A percentile compares a stretch with the other conserved stretches of the same genome.
Evolutionary conservation across 192 early-diverging fungal species (phyloP).

Genomic region (Coemansia sp.): DNA sequence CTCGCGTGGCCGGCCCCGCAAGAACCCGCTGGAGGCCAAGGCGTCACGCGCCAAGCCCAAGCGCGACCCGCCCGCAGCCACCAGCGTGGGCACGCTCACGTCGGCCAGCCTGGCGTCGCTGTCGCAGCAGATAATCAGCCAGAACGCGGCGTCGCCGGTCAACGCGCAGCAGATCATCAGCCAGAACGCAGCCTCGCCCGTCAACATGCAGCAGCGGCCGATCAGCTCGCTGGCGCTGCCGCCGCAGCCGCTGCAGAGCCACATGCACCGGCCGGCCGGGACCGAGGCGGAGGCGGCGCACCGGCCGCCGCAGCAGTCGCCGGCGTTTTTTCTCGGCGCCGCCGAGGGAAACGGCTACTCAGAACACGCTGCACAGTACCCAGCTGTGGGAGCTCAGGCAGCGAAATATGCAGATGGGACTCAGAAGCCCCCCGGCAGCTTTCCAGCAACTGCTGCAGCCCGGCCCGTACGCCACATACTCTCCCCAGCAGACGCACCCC

Average conservation of each 20-base stretch:
- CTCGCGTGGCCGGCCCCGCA: slow-evolving; percentile 42
- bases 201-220: slow-evolving; percentile 5
- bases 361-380: slow-evolving; percentile 26
- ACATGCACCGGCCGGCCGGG: slow-evolving; percentile 22
- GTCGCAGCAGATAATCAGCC: slow-evolving; percentile 33
- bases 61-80: neutral
- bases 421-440: slow-evolving; percentile 29
- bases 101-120: slow-evolving; percentile 41
- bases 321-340: slow-evolving; percentile 53
- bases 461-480: slow-evolving; percentile 30
- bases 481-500: slow-evolving; percentile 31
- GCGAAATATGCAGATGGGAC: slow-evolving; percentile 27
- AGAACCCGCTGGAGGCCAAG: slow-evolving; percentile 37
- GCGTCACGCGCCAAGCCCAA: slow-evolving; percentile 24
- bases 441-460: slow-evolving; percentile 14
- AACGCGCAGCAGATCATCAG: slow-evolving; percentile 17
- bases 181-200: slow-evolving; percentile 32
- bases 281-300: slow-evolving; percentile 19
- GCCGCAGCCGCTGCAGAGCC: slow-evolving; percentile 14
- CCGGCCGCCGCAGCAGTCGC: slow-evolving; percentile 49
- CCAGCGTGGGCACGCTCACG: slow-evolving; percentile 18
- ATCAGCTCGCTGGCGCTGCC: neutral
- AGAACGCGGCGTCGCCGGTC: slow-evolving; percentile 37
- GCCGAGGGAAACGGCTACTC: slow-evolving; percentile 56
- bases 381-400: slow-evolving; percentile 30